These are phyloP conservation scores for Mycena haematopus DNA, from an alignment of 768 basidiomycete species.

Conservation along the genomic window DNA sequence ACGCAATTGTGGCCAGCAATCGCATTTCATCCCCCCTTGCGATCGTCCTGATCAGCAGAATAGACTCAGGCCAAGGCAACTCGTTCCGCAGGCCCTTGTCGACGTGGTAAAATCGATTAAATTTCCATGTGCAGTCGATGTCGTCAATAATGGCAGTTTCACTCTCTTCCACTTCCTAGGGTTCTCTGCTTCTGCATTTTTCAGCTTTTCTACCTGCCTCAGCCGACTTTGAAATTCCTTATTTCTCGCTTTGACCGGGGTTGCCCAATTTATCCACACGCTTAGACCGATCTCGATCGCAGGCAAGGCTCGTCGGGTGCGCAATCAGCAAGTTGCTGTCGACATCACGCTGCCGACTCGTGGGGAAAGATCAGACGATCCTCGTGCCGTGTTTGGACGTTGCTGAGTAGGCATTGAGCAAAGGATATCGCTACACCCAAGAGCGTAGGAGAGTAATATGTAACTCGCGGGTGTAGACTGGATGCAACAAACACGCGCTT, in stretches of 20 bases:
- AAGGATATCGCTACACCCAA: not conserved
- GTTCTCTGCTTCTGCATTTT: not conserved
- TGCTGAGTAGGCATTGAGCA: not conserved
- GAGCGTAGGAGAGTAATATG: constrained; percentile 1
- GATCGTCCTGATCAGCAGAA: constrained; percentile 17
- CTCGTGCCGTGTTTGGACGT: not conserved
- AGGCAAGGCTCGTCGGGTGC: not conserved
- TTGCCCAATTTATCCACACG: not conserved
- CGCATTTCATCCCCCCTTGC: not conserved
- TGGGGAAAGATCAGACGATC: constrained; percentile 8
- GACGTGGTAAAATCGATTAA: constrained; percentile 16
- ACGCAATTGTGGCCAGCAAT: constrained; percentile 8
- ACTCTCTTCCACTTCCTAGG: not conserved
- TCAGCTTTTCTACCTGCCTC: not conserved
- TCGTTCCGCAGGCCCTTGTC: not conserved
- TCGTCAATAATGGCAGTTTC: not conserved
- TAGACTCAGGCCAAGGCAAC: not conserved
- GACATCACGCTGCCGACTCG: not conserved
- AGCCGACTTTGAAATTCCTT: not conserved
- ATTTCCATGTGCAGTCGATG: constrained; percentile 2
- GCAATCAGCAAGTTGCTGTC: not conserved
- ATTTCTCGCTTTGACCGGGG: constrained; percentile 1
- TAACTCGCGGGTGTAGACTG: not conserved
- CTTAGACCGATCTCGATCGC: constrained; percentile 10
- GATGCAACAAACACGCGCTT: constrained; percentile 5